Evolutionary conservation across 192 early-diverging fungal species (phyloP).

Genomic region (Gorgonomyces haynaldii): DNA sequence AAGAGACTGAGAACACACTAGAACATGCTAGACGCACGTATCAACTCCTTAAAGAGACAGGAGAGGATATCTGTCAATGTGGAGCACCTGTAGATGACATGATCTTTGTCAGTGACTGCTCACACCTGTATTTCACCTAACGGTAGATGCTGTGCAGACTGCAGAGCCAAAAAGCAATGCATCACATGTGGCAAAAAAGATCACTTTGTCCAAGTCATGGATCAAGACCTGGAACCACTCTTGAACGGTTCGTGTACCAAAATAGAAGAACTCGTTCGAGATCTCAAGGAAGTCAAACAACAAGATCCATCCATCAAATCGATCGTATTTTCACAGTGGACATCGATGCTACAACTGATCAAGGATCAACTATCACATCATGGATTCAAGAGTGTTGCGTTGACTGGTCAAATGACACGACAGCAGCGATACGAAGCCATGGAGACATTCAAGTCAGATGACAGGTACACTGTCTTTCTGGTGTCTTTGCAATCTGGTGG

Average conservation of each 20-base stretch:
- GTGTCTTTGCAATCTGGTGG: conserved; percentile 51
- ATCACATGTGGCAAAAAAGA: too few relatives aligned
- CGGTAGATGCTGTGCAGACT: too few relatives aligned
- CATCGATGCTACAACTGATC: conserved; percentile 36
- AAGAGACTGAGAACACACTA: conserved; percentile 10
- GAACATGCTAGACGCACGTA: conserved; percentile 23
- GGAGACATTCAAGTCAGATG: conserved; percentile 42
- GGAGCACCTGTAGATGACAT: neutral
- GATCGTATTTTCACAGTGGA: conserved; percentile 94
- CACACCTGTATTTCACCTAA: too few relatives aligned
- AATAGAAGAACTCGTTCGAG: conserved; percentile 22
- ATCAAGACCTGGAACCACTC: too few relatives aligned
- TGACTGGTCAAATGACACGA: conserved; percentile 45
- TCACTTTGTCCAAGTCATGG: too few relatives aligned
- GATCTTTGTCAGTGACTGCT: neutral
- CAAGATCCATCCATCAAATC: conserved; percentile 40
- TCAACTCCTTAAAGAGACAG: conserved; percentile 23
- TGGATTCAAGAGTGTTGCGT: conserved; percentile 23
- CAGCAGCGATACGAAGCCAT: conserved; percentile 44
- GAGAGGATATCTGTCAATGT: conserved; percentile 28
- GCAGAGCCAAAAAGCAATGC: too few relatives aligned
- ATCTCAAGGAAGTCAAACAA: conserved; percentile 17
- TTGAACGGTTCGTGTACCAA: too few relatives aligned
- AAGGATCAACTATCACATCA: conserved; percentile 12
- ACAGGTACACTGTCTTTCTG: conserved; percentile 33